A percentile compares a stretch with the other conserved stretches of the same genome.
Conservation (phyloP, 1,139 yeast genomes). For the Candida dubliniensis region DNA sequence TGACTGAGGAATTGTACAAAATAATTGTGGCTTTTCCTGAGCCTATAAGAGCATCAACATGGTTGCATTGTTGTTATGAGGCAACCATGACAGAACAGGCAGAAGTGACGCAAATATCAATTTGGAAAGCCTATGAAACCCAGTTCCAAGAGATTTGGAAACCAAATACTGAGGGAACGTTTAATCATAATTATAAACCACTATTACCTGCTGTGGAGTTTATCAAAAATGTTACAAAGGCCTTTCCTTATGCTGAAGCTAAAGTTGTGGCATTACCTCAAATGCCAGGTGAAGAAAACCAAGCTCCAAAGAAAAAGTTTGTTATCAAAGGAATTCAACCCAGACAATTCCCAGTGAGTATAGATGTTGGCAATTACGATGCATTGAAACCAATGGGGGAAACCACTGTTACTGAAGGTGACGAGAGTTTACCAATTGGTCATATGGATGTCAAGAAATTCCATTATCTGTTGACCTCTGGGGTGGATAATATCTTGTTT, state of each 20-base stretch:
- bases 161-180: constrained; percentile 40
- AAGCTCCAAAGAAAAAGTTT: constrained; percentile 62
- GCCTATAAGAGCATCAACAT: constrained; percentile 88
- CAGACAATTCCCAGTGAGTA: constrained; percentile 44
- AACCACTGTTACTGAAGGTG: constrained; percentile 6
- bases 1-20: constrained; percentile 55
- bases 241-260: constrained; percentile 90
- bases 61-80: constrained; percentile 93
- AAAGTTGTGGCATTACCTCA: constrained; percentile 68
- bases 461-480: constrained; percentile 26
- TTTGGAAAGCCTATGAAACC: constrained; percentile 93
- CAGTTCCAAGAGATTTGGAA: constrained; percentile 59
- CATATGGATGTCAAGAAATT: constrained; percentile 39
- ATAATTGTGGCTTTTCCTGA: constrained; percentile 70
- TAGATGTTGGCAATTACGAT: constrained; percentile 47
- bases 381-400: constrained; percentile 32
- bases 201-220: constrained; percentile 94
- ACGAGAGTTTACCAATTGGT: constrained; percentile 34
- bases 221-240: constrained; percentile 88
- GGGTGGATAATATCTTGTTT: constrained; percentile 24
- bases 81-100: constrained; percentile 54
- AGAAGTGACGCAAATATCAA: constrained; percentile 91
- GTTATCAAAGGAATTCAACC: constrained; percentile 83
- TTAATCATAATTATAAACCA: constrained; percentile 50
- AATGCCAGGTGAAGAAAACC: constrained; percentile 47